Evolutionary conservation across 2,329 filamentous ascomycete species (phyloP).

Genomic region (Diplocarpon rosae): DNA sequence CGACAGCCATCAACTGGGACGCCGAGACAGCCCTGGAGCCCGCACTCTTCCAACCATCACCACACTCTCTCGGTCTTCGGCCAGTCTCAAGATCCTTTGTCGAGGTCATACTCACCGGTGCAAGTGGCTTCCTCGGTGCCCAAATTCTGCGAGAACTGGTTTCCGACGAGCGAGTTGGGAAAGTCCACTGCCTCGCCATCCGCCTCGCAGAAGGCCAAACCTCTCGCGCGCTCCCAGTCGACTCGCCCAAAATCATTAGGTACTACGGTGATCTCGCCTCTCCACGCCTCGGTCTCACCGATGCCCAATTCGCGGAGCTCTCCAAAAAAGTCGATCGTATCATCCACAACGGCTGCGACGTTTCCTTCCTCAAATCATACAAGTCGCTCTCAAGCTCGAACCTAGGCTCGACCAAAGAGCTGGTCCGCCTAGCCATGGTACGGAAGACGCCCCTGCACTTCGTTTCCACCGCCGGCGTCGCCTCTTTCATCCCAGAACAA

Average conservation of each 20-base stretch:
- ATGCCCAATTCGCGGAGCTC: constrained; percentile 24
- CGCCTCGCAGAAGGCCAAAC: constrained; percentile 12
- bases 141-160: constrained; percentile 31
- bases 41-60: background rate
- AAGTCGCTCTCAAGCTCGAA: constrained; percentile 28
- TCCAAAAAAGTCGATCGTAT: constrained; percentile 32
- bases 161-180: constrained; percentile 22
- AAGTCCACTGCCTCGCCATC: constrained; percentile 36
- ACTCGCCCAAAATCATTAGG: constrained; percentile 18
- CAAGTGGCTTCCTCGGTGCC: constrained; percentile 32
- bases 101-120: constrained; percentile 29
- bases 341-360: constrained; percentile 41
- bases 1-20: constrained; percentile 1
- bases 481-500: constrained; percentile 5
- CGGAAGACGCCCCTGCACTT: constrained; percentile 29
- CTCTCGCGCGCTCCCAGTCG: constrained; percentile 1
- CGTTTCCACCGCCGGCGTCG: constrained; percentile 24
- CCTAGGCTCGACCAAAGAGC: constrained; percentile 27
- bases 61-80: background rate
- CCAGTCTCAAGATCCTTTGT: constrained; percentile 1
- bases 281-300: constrained; percentile 30
- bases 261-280: constrained; percentile 30
- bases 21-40: background rate
- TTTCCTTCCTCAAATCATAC: constrained; percentile 31
- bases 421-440: constrained; percentile 26